A percentile compares a stretch with the other conserved stretches of the same genome.
Conservation (phyloP, 2,329 filamentous ascomycete species). For the Bipolaris oryzae region DNA sequence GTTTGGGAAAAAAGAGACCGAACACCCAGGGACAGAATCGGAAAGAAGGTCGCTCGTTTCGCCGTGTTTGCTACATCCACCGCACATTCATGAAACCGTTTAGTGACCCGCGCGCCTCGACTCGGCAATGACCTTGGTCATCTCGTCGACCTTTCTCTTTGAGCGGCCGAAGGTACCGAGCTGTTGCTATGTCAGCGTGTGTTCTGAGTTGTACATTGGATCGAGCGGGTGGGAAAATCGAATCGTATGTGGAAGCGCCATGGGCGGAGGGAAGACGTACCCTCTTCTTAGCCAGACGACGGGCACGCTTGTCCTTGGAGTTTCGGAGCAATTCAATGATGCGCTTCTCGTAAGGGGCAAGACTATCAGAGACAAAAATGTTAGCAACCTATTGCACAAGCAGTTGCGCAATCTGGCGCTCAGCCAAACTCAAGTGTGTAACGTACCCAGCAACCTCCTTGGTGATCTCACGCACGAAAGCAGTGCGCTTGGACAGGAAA, state of each 20-base stretch:
- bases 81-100: conserved; percentile 45
- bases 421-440: conserved; percentile 11
- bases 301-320: conserved; percentile 98
- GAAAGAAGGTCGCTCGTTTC: conserved; percentile 35
- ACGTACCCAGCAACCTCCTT: conserved; percentile 96
- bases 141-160: conserved; percentile 99
- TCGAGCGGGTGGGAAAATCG: conserved; percentile 3
- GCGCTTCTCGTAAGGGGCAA: conserved; percentile 78
- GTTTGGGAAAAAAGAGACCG: conserved; percentile 37
- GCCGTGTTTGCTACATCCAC: conserved; percentile 36
- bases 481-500: conserved; percentile 93
- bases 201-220: conserved; percentile 5
- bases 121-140: conserved; percentile 97
- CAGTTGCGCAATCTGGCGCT: neutral
- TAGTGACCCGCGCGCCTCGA: conserved; percentile 78
- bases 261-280: conserved; percentile 60
- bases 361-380: conserved; percentile 17
- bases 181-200: conserved; percentile 54
- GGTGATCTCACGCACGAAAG: conserved; percentile 95
- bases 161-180: conserved; percentile 98
- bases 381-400: conserved; percentile 13
- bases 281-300: conserved; percentile 99
- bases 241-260: neutral
- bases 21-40: conserved; percentile 44
- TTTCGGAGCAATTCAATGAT: conserved; percentile 99